Base-by-base conservation (phyloP, 345 rosid genomes). In the Trapa bicornis region DNA sequence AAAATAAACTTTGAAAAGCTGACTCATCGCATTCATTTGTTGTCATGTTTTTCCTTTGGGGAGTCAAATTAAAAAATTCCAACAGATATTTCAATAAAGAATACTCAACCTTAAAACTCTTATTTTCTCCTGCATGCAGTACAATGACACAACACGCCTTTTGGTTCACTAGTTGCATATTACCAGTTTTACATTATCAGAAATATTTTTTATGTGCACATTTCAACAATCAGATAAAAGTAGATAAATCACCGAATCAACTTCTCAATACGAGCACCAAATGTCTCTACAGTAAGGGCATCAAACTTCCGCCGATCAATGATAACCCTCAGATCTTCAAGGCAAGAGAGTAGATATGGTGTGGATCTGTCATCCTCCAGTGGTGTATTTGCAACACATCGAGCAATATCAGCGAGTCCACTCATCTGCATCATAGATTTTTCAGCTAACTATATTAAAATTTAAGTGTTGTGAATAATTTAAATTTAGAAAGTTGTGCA, bases 321-420 rank as follows among this genome's bases (percentile, higher is more conserved):
- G 69, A 91, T 91, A 74, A 81, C 78, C 77, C 89, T 85, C 79
- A 89, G 81, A 72, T 85, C 99, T 41, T 86, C 94, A 68, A 95
- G 90, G 82, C 87, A 89, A 65, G 94, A 71, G 60, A 95, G 82
- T 69, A 95, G 76, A 78, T 80, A 87, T 3, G 89, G 82, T 17
- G 80, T 75, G 35, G 93, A 80, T 61, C 82, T 81, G 61, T 87
- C 96, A 82, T 95, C 96, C 60, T 85, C 89, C 73, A 84, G 75
- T 64, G 89, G 91, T 13, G 84, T 82, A 78, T 75, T 87, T 75
- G 93, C 97, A 45, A 83, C 96, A 84, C 94, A 87, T 82, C 84
- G 90, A 72, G 99, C 97, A 75, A 95, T 87, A 79, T 95, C 97
- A 52, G 91, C 97, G 79, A 95, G 97, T 74, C 91, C 99, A 83